These are phyloP conservation scores for Rhizophagus sp. DNA, from an alignment of 192 early-diverging fungal genomes.

Conservation along the genomic window DNA sequence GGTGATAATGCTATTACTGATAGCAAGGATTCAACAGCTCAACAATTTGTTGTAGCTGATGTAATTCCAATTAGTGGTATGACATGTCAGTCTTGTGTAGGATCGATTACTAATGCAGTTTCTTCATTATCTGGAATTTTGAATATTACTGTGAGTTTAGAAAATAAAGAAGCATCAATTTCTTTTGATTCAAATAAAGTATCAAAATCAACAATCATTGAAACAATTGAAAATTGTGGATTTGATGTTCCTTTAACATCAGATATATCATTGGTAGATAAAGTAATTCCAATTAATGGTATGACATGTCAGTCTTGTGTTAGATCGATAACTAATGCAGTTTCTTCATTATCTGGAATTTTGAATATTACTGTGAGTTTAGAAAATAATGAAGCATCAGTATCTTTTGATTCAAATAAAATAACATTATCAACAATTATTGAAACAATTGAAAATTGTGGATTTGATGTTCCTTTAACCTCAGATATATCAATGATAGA, in stretches of 20 bases:
- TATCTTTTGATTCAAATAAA: constrained; percentile 26
- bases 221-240: constrained; percentile 66
- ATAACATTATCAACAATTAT: constrained; percentile 32
- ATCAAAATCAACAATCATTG: constrained; percentile 32
- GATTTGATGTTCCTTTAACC: constrained; percentile 60
- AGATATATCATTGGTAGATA: not conserved
- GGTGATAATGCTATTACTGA: not conserved
- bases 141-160: constrained; percentile 32
- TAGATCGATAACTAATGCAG: constrained; percentile 17
- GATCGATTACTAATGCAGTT: constrained; percentile 18
- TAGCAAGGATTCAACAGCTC: not conserved
- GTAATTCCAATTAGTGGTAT: constrained; percentile 2
- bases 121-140: not conserved
- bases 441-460: constrained; percentile 63
- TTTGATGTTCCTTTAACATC: constrained; percentile 59
- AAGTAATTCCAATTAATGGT: not conserved
- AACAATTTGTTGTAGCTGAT: not conserved
- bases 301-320: constrained; percentile 26
- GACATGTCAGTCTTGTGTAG: constrained; percentile 27
- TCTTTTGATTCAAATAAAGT: constrained; percentile 21
- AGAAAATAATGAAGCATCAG: constrained; percentile 36
- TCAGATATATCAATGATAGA: not conserved
- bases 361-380: constrained; percentile 32
- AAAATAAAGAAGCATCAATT: constrained; percentile 38
- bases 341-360: not conserved